Evolutionary conservation across 2,329 filamentous ascomycete species (phyloP).

Genomic region (Pyrenophora tritici-repentis): DNA sequence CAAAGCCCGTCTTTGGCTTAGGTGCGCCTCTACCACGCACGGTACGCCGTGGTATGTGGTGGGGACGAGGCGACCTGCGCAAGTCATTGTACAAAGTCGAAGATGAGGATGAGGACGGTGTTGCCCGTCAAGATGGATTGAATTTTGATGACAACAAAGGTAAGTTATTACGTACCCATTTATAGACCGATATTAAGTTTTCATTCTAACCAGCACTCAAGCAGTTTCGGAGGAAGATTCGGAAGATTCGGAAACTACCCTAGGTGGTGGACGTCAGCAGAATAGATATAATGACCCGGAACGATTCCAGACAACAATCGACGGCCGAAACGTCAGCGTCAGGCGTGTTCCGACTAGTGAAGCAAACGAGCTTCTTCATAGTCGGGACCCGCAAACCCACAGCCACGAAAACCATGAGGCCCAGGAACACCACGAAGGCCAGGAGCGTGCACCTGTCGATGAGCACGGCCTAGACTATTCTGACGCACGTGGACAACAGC

Average conservation of each 20-base stretch:
- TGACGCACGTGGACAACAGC: slow-evolving; percentile 11
- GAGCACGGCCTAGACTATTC: slow-evolving; percentile 28
- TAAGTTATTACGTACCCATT: slow-evolving; percentile 7
- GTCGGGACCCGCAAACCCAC: neutral
- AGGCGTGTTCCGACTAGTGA: slow-evolving; percentile 16
- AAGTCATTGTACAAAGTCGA: slow-evolving; percentile 39
- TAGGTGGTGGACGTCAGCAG: neutral
- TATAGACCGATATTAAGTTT: neutral
- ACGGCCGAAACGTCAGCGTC: slow-evolving; percentile 23
- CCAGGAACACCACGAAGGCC: slow-evolving; percentile 13
- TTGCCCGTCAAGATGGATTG: slow-evolving; percentile 25
- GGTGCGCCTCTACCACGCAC: slow-evolving; percentile 61
- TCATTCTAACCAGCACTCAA: neutral
- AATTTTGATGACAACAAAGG: slow-evolving; percentile 18
- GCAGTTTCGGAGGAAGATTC: slow-evolving; percentile 19
- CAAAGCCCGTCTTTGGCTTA: slow-evolving; percentile 60
- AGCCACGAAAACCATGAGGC: slow-evolving; percentile 10
- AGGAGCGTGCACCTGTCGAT: slow-evolving; percentile 28
- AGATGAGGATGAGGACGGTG: slow-evolving; percentile 18
- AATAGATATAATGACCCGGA: slow-evolving; percentile 2
- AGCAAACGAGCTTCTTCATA: slow-evolving; percentile 10
- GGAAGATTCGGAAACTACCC: slow-evolving; percentile 17
- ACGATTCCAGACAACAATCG: slow-evolving; percentile 15
- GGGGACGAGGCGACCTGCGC: slow-evolving; percentile 52
- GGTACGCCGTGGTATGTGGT: slow-evolving; percentile 57